Evolutionary conservation across 176 grass and related monocot species (phyloP).

Genomic region (Carex scoparia): DNA sequence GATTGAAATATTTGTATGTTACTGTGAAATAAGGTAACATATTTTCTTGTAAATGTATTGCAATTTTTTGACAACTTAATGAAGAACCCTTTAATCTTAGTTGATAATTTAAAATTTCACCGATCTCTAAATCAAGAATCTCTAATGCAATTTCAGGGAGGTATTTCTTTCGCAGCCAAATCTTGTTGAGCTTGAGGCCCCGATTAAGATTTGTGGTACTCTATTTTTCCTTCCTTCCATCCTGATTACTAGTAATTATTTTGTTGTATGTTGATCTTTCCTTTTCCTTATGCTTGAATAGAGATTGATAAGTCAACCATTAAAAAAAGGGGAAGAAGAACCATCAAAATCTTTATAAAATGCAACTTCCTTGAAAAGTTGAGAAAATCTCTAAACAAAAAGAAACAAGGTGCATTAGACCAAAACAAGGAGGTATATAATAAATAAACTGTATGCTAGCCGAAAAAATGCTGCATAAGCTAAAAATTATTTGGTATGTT

Average conservation of each 20-base stretch:
- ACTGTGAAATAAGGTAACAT: too few relatives aligned
- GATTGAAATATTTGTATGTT: neutral
- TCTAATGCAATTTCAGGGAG: slow-evolving; percentile 35
- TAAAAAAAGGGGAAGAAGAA: neutral
- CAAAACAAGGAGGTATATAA: neutral
- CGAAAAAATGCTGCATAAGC: neutral
- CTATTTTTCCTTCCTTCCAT: neutral
- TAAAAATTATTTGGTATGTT: neutral
- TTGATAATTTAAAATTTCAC: neutral
- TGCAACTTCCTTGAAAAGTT: neutral
- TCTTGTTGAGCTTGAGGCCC: slow-evolving; percentile 86
- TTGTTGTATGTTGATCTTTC: neutral
- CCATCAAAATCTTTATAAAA: neutral
- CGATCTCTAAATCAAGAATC: neutral
- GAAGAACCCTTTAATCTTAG: neutral
- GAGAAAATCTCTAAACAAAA: neutral
- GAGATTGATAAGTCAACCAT: neutral
- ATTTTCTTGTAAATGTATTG: neutral
- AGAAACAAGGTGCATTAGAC: slow-evolving; percentile 1
- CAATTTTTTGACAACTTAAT: neutral
- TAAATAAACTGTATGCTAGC: neutral
- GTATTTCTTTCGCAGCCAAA: slow-evolving; percentile 77
- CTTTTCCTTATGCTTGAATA: neutral
- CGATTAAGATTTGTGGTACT: slow-evolving; percentile 89
- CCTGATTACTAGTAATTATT: neutral